phyloP scores from a whole-genome alignment of 805 yeast genomes.

The Candida chilensis region DNA sequence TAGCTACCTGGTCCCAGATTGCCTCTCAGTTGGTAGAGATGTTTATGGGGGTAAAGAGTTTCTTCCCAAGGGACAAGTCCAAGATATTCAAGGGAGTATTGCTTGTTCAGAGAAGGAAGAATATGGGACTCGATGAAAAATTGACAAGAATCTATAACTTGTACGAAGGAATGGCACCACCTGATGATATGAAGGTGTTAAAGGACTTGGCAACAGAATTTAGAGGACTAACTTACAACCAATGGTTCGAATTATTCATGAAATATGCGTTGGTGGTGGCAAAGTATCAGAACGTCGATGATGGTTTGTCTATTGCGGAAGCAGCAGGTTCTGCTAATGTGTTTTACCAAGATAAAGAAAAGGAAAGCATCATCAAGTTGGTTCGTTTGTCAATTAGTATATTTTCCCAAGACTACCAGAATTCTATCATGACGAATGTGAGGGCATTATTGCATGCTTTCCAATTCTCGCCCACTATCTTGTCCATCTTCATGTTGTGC shows the following conservation, averaged over 20 bases:
- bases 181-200: not conserved
- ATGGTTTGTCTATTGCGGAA: constrained; percentile 62
- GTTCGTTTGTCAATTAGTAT: constrained; percentile 58
- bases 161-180: constrained; percentile 41
- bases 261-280: constrained; percentile 66
- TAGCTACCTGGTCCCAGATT: constrained; percentile 71
- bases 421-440: constrained; percentile 42
- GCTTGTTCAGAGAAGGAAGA: constrained; percentile 48
- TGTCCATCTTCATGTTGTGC: constrained; percentile 58
- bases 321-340: constrained; percentile 74
- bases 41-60: constrained; percentile 67
- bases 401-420: constrained; percentile 37
- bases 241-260: constrained; percentile 83
- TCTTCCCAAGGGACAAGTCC: constrained; percentile 71
- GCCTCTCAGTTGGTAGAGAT: constrained; percentile 80
- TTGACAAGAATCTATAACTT: constrained; percentile 59
- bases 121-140: constrained; percentile 64
- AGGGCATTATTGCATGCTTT: constrained; percentile 56
- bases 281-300: constrained; percentile 45
- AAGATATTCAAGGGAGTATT: constrained; percentile 62
- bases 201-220: constrained; percentile 49
- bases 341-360: constrained; percentile 55
- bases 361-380: constrained; percentile 51
- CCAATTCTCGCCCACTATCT: constrained; percentile 67
- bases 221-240: constrained; percentile 67